A percentile compares a stretch with the other conserved stretches of the same genome.
Evolutionary conservation across 192 early-diverging fungal genomes (phyloP).

Genomic region (Obelidium mucronatum): DNA sequence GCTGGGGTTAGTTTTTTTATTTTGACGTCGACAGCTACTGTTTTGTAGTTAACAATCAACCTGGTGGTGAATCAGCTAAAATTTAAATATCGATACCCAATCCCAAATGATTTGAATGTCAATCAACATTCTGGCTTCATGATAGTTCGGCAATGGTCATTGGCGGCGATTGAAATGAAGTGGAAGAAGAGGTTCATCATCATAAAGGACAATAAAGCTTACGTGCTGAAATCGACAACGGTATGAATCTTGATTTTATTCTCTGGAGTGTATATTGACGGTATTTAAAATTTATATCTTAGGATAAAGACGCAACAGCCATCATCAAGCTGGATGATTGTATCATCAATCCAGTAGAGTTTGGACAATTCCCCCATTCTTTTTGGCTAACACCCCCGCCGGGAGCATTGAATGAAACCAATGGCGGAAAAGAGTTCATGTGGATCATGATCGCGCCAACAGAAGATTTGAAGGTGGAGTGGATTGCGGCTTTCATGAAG

Average conservation of each 20-base stretch:
- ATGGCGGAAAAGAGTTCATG: conserved; percentile 18
- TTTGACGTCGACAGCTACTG: background rate
- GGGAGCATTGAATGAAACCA: conserved; percentile 33
- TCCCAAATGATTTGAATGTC: background rate
- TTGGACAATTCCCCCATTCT: background rate
- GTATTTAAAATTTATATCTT: background rate
- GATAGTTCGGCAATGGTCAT: conserved; percentile 6
- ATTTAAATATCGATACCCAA: conserved; percentile 28
- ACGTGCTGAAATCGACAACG: conserved; percentile 4
- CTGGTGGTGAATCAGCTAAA: conserved; percentile 2
- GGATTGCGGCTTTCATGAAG: conserved; percentile 25
- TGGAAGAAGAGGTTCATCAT: conserved; percentile 21
- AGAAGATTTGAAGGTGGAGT: conserved; percentile 11
- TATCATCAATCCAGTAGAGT: conserved; percentile 27
- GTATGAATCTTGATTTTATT: conserved; percentile 5
- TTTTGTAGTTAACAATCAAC: background rate
- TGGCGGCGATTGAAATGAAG: background rate
- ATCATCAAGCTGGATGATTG: conserved; percentile 36
- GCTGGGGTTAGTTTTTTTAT: conserved; percentile 17
- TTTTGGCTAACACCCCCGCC: conserved; percentile 30
- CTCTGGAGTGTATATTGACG: background rate
- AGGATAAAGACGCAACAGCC: conserved; percentile 22
- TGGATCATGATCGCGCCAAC: conserved; percentile 10
- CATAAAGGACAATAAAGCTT: conserved; percentile 31
- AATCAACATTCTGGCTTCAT: background rate